Evolutionary conservation across 2,329 filamentous ascomycete genomes (phyloP), one percentile per base, ranked within the genome.

Genomic region (Tolypocladium pustulatum): DNA sequence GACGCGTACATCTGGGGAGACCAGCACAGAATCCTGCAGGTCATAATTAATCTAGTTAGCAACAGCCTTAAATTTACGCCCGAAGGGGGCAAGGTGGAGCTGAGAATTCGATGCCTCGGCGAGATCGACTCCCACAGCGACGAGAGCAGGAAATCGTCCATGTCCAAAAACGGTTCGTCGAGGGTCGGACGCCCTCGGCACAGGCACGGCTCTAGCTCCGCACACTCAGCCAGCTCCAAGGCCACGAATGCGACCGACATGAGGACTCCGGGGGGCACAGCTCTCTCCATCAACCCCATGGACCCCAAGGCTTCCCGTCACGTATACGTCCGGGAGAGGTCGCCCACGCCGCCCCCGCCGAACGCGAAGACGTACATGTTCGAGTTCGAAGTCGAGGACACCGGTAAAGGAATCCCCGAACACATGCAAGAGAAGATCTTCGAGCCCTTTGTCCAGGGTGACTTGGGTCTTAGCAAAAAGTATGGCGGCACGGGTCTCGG

Each of bases 1-100:
- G 90, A 96, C 63, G 92, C 95, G 86, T 86, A 89, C 56, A 76
- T 97, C 1, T 94, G 90, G 85, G 92, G 92, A n/a, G 92, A 97
- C 66, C 89, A 94, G 64, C 91, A 96, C 67, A 81, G 92, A 52
- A 94, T 96, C 43, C 75, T 96, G 32, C 92, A 96, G 70, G 89
- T 96, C n/a, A 83, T 96, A 54, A 96, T 95, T 76, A 96, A 96
- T 68, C 78, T 97, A 37, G 90, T 96, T 54, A 92, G 89, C 72
- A 97, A 97, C 74, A 90, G 88, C 70, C 76, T 96, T 51, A 97
- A 97, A 69, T 96, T 97, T 67, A 96, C 92, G 0, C 89, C 90
- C 0, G 72, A 83, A 8, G 86, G 86, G 1, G 91, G 91, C 9
- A 86, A 79, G 36, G 89, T 97, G 3, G 81, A 85, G 32, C 81